Conservation (phyloP, 2,329 filamentous ascomycete species). For the Nannizziopsis arthrosporioides region DNA sequence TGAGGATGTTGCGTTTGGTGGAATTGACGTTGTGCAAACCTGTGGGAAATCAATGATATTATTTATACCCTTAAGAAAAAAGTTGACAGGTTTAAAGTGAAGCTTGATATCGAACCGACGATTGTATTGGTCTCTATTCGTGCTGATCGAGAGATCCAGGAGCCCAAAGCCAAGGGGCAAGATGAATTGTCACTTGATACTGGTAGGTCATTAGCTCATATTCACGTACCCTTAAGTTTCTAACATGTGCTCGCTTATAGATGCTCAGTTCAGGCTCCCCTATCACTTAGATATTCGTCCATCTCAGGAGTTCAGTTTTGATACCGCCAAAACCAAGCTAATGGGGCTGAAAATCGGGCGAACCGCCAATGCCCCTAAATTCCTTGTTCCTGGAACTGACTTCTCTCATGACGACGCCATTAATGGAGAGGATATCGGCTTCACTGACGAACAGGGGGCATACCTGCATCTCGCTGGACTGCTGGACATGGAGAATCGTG, state of each 20-base stretch:
- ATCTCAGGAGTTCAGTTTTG: constrained; percentile 59
- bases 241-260: constrained; percentile 21
- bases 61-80: not conserved
- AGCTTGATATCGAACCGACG: constrained; percentile 50
- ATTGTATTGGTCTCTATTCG: constrained; percentile 47
- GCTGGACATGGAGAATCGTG: constrained; percentile 60
- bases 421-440: constrained; percentile 31
- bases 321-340: constrained; percentile 55
- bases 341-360: constrained; percentile 45
- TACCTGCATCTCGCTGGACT: constrained; percentile 57
- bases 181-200: constrained; percentile 21
- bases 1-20: constrained; percentile 60
- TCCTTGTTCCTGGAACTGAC: constrained; percentile 52
- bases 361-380: constrained; percentile 39
- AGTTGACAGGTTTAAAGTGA: constrained; percentile 36
- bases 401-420: constrained; percentile 34
- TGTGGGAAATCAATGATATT: constrained; percentile 24
- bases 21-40: constrained; percentile 56
- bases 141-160: constrained; percentile 36
- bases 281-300: constrained; percentile 57
- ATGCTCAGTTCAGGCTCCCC: constrained; percentile 42
- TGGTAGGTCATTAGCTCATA: constrained; percentile 16
- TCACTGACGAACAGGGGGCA: constrained; percentile 49
- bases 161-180: constrained; percentile 24
- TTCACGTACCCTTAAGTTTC: constrained; percentile 3